Conservation (phyloP, 495 filamentous ascomycete genomes). For the Parmelia sp. region DNA sequence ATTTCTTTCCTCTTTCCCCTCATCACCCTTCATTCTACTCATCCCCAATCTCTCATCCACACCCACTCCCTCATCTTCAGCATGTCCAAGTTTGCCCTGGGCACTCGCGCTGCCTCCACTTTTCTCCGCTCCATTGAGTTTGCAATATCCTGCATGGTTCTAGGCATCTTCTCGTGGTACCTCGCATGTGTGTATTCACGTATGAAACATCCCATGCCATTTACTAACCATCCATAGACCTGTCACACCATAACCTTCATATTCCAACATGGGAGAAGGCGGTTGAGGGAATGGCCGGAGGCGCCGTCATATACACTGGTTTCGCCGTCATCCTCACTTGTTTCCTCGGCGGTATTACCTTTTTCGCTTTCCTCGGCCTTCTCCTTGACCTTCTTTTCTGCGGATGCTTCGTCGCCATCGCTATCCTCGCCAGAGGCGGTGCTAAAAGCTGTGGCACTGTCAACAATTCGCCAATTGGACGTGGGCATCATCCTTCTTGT, state of each 20-base stretch:
- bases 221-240: conserved; percentile 37
- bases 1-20: no score
- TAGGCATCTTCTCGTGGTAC: conserved; percentile 75
- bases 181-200: conserved; percentile 44
- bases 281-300: conserved; percentile 75
- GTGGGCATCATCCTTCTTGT: conserved; percentile 50
- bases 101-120: conserved; percentile 57
- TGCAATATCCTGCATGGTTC: conserved; percentile 60
- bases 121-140: conserved; percentile 65
- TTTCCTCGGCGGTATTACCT: conserved; percentile 68
- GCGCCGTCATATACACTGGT: conserved; percentile 63
- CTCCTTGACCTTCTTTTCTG: conserved; percentile 76
- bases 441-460: conserved; percentile 57
- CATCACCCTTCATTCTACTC: background rate
- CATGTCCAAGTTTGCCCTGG: conserved; percentile 48
- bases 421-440: conserved; percentile 62
- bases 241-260: conserved; percentile 48
- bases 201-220: conserved; percentile 41
- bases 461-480: conserved; percentile 54
- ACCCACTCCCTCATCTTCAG: background rate
- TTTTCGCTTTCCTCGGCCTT: conserved; percentile 70
- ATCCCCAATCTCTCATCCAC: no score
- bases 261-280: conserved; percentile 64
- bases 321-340: conserved; percentile 66
- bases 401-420: conserved; percentile 76